phyloP scores from a whole-genome alignment of 805 yeast genomes.

The Candida arabinofermentans region DNA sequence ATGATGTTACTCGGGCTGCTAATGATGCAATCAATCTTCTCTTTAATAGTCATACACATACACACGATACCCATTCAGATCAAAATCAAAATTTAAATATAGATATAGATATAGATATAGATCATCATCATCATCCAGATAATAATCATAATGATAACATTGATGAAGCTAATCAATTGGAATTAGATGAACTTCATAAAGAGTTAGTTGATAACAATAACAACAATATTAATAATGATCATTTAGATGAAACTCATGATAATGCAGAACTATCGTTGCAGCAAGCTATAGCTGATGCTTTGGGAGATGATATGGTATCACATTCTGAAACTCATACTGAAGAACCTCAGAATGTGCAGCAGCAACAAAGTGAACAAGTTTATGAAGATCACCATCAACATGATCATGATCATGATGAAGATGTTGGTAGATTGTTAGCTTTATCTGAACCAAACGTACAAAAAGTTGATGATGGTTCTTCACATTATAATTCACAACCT shows the following conservation, averaged over 20 bases:
- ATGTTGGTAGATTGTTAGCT: background rate
- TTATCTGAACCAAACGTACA: background rate
- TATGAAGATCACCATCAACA: background rate
- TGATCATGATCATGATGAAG: background rate
- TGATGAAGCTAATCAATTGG: background rate
- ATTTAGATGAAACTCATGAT: background rate
- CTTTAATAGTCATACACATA: background rate
- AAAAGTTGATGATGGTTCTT: too few relatives aligned
- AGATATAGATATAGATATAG: background rate
- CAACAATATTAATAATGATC: background rate
- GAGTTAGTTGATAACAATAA: background rate
- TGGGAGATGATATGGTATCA: constrained; percentile 5
- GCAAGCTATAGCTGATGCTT: constrained; percentile 14
- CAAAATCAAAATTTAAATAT: background rate
- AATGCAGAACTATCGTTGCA: constrained; percentile 4
- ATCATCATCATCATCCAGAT: background rate
- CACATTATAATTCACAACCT: too few relatives aligned
- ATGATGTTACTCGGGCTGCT: constrained; percentile 1
- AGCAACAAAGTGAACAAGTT: background rate
- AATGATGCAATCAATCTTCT: background rate
- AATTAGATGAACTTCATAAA: background rate
- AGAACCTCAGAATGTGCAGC: background rate
- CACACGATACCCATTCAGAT: background rate
- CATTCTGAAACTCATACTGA: background rate
- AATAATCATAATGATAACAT: background rate